Evolutionary conservation across 495 filamentous ascomycete genomes (phyloP).

Genomic region (Penicillium pancosmium): DNA sequence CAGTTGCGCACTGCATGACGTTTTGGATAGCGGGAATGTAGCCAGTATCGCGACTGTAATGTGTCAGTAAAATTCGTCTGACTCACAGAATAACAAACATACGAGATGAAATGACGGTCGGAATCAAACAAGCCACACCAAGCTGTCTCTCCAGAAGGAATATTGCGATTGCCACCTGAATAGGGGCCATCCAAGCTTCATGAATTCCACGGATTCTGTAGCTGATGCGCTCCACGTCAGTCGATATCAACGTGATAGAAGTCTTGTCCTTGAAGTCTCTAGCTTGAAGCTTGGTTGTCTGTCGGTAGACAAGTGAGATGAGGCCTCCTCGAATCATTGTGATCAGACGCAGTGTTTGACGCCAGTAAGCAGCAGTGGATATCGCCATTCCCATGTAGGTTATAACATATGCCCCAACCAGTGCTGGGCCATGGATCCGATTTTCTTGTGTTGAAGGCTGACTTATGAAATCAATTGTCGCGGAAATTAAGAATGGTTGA

Average conservation of each 20-base stretch:
- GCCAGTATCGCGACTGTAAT: slow-evolving; percentile 17
- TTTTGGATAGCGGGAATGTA: slow-evolving; percentile 16
- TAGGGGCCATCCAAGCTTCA: slow-evolving; percentile 51
- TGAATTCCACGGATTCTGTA: slow-evolving; percentile 39
- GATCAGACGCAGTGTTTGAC: slow-evolving; percentile 50
- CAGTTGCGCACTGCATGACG: slow-evolving; percentile 22
- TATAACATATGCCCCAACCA: slow-evolving; percentile 58
- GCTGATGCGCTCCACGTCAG: slow-evolving; percentile 50
- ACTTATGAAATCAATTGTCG: slow-evolving; percentile 28
- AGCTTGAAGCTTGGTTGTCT: slow-evolving; percentile 30
- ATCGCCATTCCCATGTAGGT: slow-evolving; percentile 60
- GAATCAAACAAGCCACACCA: slow-evolving; percentile 45
- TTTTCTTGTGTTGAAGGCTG: slow-evolving; percentile 1
- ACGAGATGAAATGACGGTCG: slow-evolving; percentile 49
- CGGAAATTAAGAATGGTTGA: slow-evolving; percentile 61
- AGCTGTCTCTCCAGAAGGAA: slow-evolving; percentile 54
- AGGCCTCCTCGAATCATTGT: slow-evolving; percentile 56
- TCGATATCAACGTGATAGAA: slow-evolving; percentile 58
- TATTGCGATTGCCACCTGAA: slow-evolving; percentile 57
- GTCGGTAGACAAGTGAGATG: slow-evolving; percentile 32
- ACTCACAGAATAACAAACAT: not conserved
- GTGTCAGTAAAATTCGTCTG: not conserved
- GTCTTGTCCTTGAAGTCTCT: slow-evolving; percentile 40
- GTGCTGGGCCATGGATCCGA: slow-evolving; percentile 51
- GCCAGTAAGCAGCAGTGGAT: slow-evolving; percentile 52